Conservation (phyloP, 2,329 filamentous ascomycete species). For the Colletotrichum ledebouriae region DNA sequence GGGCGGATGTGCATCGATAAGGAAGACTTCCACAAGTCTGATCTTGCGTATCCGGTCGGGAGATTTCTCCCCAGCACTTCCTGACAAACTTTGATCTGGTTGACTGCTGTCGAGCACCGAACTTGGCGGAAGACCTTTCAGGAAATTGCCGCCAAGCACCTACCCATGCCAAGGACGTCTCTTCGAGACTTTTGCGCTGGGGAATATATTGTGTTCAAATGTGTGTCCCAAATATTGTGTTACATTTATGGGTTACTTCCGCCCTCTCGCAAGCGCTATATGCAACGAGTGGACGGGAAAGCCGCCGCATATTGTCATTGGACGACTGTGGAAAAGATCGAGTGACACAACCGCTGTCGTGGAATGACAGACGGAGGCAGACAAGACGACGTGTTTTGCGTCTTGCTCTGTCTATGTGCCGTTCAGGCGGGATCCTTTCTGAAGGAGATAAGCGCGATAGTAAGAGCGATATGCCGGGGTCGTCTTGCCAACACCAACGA, state of each 20-base stretch:
- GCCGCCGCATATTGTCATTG: conserved; percentile 18
- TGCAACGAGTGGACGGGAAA: not conserved
- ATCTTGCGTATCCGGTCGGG: too few species aligned
- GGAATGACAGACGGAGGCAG: conserved; percentile 37
- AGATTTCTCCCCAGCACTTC: too few species aligned
- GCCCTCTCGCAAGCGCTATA: not conserved
- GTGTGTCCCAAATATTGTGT: not conserved
- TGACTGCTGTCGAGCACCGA: too few species aligned
- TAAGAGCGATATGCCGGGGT: conserved; percentile 58
- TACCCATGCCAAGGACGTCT: too few species aligned
- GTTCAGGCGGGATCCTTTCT: conserved; percentile 61
- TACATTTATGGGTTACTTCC: not conserved
- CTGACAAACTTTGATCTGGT: too few species aligned
- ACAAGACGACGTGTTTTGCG: not conserved
- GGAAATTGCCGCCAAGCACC: too few species aligned
- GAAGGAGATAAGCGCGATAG: conserved; percentile 72
- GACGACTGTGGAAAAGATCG: conserved; percentile 37
- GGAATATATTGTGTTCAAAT: conserved; percentile 1
- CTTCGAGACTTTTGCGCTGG: too few species aligned
- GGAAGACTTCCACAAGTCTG: too few species aligned
- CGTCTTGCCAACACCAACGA: conserved; percentile 26
- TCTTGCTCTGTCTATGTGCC: conserved; percentile 44
- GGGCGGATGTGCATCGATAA: too few species aligned
- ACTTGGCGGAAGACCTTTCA: too few species aligned
- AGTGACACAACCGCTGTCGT: conserved; percentile 42